Evolutionary conservation across 257 asterid species (phyloP).

Genomic region (Gynochthodes officinalis): DNA sequence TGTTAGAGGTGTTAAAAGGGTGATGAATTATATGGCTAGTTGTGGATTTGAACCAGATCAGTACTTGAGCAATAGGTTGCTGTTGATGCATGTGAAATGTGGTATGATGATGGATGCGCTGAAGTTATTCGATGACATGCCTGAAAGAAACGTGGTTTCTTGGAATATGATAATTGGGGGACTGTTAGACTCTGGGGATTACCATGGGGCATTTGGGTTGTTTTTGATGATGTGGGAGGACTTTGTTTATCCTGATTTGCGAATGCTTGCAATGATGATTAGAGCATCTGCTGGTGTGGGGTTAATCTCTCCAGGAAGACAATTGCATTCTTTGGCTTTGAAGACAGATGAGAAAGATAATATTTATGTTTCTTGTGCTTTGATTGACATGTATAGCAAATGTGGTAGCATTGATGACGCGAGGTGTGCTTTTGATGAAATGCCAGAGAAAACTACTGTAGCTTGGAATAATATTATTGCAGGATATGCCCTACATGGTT

Average conservation of each 20-base stretch:
- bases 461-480: conserved; percentile 82
- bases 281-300: conserved; percentile 70
- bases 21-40: conserved; percentile 41
- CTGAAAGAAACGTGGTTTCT: conserved; percentile 52
- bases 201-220: conserved; percentile 57
- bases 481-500: conserved; percentile 72
- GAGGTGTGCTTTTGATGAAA: conserved; percentile 49
- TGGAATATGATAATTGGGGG: conserved; percentile 77
- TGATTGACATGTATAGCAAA: conserved; percentile 90
- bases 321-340: conserved; percentile 61
- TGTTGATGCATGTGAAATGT: conserved; percentile 73
- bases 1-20: conserved; percentile 64
- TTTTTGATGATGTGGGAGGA: conserved; percentile 63
- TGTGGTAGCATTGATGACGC: conserved; percentile 74
- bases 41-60: conserved; percentile 50
- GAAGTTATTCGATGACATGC: conserved; percentile 61
- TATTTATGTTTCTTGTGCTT: conserved; percentile 58
- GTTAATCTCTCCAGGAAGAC: conserved; percentile 65
- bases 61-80: conserved; percentile 69
- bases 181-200: conserved; percentile 62
- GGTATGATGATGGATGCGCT: conserved; percentile 86
- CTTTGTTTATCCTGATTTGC: conserved; percentile 38
- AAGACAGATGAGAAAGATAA: conserved; percentile 50
- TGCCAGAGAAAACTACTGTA: conserved; percentile 72
- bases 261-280: conserved; percentile 54